Evolutionary conservation across 2,329 filamentous ascomycete species (phyloP).

Genomic region (Neodidymelliopsis sp.): DNA sequence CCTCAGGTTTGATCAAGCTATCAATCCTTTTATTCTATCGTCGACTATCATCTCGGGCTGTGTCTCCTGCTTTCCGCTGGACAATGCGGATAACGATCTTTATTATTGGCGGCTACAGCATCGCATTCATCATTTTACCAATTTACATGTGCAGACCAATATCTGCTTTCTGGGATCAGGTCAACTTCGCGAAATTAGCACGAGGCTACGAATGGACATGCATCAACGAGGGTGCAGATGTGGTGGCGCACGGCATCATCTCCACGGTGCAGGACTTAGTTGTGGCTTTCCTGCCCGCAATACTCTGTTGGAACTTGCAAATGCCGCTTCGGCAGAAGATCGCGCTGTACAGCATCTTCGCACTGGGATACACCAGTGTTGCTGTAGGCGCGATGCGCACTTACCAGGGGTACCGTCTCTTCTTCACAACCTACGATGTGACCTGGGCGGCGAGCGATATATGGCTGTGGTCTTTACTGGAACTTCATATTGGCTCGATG

Average conservation of each 20-base stretch:
- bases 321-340: slow-evolving; percentile 32
- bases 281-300: slow-evolving; percentile 29
- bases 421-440: slow-evolving; percentile 35
- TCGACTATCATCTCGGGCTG: slow-evolving; percentile 24
- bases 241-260: slow-evolving; percentile 27
- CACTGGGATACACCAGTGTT: slow-evolving; percentile 27
- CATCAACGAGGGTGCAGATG: slow-evolving; percentile 30
- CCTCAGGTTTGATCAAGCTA: slow-evolving; percentile 35
- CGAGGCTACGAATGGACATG: slow-evolving; percentile 30
- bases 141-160: slow-evolving; percentile 31
- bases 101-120: slow-evolving; percentile 24
- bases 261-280: slow-evolving; percentile 31
- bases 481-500: slow-evolving; percentile 34
- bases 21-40: slow-evolving; percentile 40
- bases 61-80: slow-evolving; percentile 26
- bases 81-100: slow-evolving; percentile 22
- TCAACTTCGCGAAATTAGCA: slow-evolving; percentile 18
- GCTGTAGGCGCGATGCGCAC: slow-evolving; percentile 25
- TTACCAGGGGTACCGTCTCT: slow-evolving; percentile 25
- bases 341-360: slow-evolving; percentile 31
- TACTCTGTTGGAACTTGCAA: slow-evolving; percentile 35
- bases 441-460: slow-evolving; percentile 29
- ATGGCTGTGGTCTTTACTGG: slow-evolving; percentile 26
- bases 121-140: slow-evolving; percentile 28
- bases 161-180: slow-evolving; percentile 35